Evolutionary conservation across 371 early-diverging fungal species (phyloP), one percentile per base, ranked within the genome.

Genomic region (Mortierella sp.): DNA sequence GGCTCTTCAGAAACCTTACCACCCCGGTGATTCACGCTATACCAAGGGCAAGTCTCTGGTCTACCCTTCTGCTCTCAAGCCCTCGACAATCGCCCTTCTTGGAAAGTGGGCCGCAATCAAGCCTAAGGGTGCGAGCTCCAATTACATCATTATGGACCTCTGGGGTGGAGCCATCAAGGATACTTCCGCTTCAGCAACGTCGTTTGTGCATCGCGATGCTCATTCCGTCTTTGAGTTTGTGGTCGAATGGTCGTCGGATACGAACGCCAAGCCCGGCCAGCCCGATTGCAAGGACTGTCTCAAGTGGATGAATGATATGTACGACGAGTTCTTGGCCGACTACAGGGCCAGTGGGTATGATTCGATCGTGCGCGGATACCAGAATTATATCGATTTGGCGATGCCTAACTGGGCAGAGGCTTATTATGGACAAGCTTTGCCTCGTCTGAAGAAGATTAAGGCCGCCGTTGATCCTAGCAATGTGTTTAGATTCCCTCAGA

Each of bases 401-500:
- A 61, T 79, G 19, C 76, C 76, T 14, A 79, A 70, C 60, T 73
- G 70, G 58, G 50, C 49, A 41, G 56, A 62, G n/a, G 63, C 62
- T 31, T 83, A 81, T 62, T 83, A 80, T 56, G 81, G 79, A 21
- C 49, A 65, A 4, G 72, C 70, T 26, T 19, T 56, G 27, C 52
- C 75, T 8, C 57, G 72, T 15, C 39, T 83, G 34, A 55, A 63
- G 43, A 30, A 63, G 32, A 71, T 79, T 39, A 81, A 83, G 62
- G 48, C 64, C 1, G 23, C 50, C 3, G 55, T 71, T 19, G 83
- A 83, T 41, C 72, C 79, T 19, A 37, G 49, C n/a, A 81, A 81
- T 44, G 27, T 70, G 50, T 80, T 83, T 56, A 60, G 70, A 28
- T 79, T 75, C 68, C 70, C 79, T 28, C 79, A 72, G 55, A 75